These are phyloP conservation scores for Teratosphaeria zuluensis DNA, from an alignment of 2,329 filamentous ascomycete species.

Conservation along the genomic window DNA sequence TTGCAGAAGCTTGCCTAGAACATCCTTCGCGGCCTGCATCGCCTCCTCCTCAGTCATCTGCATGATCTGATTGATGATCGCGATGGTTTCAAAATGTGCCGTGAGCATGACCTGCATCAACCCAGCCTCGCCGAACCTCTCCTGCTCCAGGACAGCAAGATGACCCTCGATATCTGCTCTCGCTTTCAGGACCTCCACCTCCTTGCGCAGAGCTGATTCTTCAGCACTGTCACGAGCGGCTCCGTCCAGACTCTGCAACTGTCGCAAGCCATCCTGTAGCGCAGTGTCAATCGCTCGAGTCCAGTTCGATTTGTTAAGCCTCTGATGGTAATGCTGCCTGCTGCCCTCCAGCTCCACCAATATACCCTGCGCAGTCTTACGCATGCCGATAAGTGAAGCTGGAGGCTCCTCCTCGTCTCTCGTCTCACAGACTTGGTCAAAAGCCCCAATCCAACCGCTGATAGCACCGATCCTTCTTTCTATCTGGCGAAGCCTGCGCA, in stretches of 20 bases:
- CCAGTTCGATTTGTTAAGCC: conserved; percentile 72
- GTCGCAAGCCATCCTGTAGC: conserved; percentile 71
- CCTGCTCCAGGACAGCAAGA: conserved; percentile 68
- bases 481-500: conserved; percentile 73
- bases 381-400: conserved; percentile 60
- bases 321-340: conserved; percentile 81
- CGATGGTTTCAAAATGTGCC: conserved; percentile 84
- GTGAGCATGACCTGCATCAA: conserved; percentile 75
- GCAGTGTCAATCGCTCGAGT: conserved; percentile 80
- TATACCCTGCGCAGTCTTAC: conserved; percentile 82
- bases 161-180: conserved; percentile 75
- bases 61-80: conserved; percentile 72
- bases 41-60: conserved; percentile 77
- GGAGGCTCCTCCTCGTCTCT: conserved; percentile 60
- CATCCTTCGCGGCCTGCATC: conserved; percentile 64
- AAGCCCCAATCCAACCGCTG: conserved; percentile 87
- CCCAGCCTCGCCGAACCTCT: conserved; percentile 67
- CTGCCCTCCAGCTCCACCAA: conserved; percentile 82
- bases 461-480: conserved; percentile 77
- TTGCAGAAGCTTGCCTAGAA: conserved; percentile 69
- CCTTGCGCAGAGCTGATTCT: conserved; percentile 61
- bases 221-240: conserved; percentile 48
- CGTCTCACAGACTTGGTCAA: conserved; percentile 69
- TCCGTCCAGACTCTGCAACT: conserved; percentile 62
- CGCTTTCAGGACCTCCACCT: conserved; percentile 76